A percentile compares a stretch with the other conserved stretches of the same genome.
Conservation (phyloP, 495 filamentous ascomycete species). For the Entonaema liquescens region DNA sequence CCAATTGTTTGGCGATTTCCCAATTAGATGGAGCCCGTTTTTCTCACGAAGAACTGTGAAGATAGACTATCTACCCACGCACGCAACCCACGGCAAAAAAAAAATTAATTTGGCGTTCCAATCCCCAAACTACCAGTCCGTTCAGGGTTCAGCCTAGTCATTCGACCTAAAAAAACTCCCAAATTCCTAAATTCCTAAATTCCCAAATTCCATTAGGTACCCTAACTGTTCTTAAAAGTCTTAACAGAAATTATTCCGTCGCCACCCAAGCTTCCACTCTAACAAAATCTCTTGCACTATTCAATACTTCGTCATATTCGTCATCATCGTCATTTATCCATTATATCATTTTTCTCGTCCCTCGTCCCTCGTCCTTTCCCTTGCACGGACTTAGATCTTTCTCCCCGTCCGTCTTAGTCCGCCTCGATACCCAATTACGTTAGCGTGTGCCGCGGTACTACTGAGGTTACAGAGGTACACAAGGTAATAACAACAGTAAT, state of each 20-base stretch:
- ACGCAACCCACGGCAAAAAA: constrained; percentile 28
- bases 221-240: not conserved
- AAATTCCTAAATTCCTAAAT: not conserved
- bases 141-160: not conserved
- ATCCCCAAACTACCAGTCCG: not conserved
- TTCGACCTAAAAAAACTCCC: not conserved
- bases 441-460: constrained; percentile 13
- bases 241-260: not conserved
- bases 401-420: not conserved
- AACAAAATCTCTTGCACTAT: not conserved
- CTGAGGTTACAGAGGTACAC: not conserved
- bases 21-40: constrained; percentile 22
- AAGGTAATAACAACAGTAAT: constrained; percentile 1
- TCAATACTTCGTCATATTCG: not conserved
- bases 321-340: not conserved
- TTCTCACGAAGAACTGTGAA: constrained; percentile 10
- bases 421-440: constrained; percentile 8
- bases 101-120: constrained; percentile 30
- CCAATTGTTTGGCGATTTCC: constrained; percentile 25
- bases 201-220: too few species aligned
- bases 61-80: not conserved
- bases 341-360: not conserved
- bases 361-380: constrained; percentile 1
- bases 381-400: constrained; percentile 13
- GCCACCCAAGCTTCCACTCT: constrained; percentile 5